phyloP scores from a whole-genome alignment of 1,284 basidiomycete species.

The Ustanciosporium gigantosporum region DNA sequence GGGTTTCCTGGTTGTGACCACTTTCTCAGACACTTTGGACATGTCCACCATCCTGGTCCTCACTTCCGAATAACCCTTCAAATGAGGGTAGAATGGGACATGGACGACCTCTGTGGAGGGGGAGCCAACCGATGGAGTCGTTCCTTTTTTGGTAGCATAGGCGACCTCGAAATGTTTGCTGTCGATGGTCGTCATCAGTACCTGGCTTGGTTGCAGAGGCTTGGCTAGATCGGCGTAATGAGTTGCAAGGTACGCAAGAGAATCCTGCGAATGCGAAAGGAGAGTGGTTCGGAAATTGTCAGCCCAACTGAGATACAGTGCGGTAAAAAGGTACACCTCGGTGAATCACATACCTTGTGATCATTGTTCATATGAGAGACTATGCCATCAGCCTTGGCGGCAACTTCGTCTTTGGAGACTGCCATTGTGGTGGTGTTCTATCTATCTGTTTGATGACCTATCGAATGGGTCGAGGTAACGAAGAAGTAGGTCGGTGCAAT shows the following conservation, averaged over 20 bases:
- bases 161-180: conserved; percentile 32
- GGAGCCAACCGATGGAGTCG: conserved; percentile 8
- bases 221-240: conserved; percentile 28
- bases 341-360: conserved; percentile 38
- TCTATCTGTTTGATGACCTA: too few species aligned
- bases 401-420: conserved; percentile 18
- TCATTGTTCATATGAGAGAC: conserved; percentile 44
- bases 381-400: conserved; percentile 32
- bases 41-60: conserved; percentile 28
- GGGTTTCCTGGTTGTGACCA: conserved; percentile 35
- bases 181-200: conserved; percentile 38
- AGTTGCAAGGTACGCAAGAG: conserved; percentile 35
- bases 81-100: conserved; percentile 31
- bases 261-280: conserved; percentile 12
- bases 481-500: conserved; percentile 1
- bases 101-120: conserved; percentile 13
- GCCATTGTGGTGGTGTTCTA: conserved; percentile 4
- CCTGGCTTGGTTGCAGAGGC: conserved; percentile 25
- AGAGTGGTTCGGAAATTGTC: background rate
- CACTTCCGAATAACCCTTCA: conserved; percentile 26
- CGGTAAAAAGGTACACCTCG: too few species aligned
- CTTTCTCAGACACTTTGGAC: conserved; percentile 16
- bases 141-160: conserved; percentile 15
- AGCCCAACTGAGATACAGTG: too few species aligned
- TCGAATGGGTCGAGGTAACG: too few species aligned